Evolutionary conservation across 2,329 filamentous ascomycete genomes (phyloP).

Genomic region (Fusarium sambucinum): DNA sequence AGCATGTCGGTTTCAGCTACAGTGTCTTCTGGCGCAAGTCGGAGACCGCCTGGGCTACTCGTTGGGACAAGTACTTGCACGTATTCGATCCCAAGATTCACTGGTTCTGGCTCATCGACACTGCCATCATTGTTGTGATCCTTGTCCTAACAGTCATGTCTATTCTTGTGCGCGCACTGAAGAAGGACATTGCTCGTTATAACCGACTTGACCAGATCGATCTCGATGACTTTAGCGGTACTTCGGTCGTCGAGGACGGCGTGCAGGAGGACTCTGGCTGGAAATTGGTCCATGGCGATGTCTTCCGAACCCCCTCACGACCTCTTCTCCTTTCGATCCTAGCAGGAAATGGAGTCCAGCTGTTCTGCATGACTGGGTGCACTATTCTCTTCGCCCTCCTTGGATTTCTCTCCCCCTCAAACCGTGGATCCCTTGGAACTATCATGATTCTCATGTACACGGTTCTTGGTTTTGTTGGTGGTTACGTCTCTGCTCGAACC

Average conservation of each 20-base stretch:
- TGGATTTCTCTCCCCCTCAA: slow-evolving; percentile 94
- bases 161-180: slow-evolving; percentile 87
- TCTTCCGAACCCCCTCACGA: slow-evolving; percentile 88
- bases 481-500: slow-evolving; percentile 87
- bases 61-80: slow-evolving; percentile 99
- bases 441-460: slow-evolving; percentile 96
- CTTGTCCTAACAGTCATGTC: slow-evolving; percentile 91
- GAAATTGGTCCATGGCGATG: slow-evolving; percentile 98
- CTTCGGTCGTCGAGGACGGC: slow-evolving; percentile 84
- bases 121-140: slow-evolving; percentile 93
- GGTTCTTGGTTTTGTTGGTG: slow-evolving; percentile 89
- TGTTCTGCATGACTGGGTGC: slow-evolving; percentile 97
- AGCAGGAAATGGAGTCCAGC: slow-evolving; percentile 91
- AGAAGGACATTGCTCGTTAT: slow-evolving; percentile 96
- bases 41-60: slow-evolving; percentile 89
- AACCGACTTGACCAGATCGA: slow-evolving; percentile 93
- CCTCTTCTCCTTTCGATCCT: slow-evolving; percentile 88
- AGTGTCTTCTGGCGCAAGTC: slow-evolving; percentile 90
- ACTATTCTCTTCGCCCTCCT: slow-evolving; percentile 94
- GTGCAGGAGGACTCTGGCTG: slow-evolving; percentile 98
- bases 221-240: slow-evolving; percentile 87
- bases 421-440: slow-evolving; percentile 92
- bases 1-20: slow-evolving; percentile 86
- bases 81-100: slow-evolving; percentile 98
- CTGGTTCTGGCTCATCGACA: slow-evolving; percentile 98